Evolutionary conservation across 495 filamentous ascomycete species (phyloP).

Genomic region (Trichoderma erinaceum): DNA sequence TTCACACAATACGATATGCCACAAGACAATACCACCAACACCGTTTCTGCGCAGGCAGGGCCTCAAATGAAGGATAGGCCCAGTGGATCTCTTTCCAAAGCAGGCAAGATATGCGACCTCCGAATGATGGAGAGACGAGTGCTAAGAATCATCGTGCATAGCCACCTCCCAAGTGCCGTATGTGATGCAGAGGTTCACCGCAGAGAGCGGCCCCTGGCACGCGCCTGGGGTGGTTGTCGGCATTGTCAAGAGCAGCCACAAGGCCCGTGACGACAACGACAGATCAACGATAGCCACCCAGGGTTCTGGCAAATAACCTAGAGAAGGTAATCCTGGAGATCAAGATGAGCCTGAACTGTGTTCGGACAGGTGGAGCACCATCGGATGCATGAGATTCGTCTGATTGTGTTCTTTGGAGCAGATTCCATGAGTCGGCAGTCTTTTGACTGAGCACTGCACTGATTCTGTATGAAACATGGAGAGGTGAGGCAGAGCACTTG

Average conservation of each 20-base stretch:
- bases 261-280: background rate
- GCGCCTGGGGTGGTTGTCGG: background rate
- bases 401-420: too few relatives aligned
- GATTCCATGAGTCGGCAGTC: too few relatives aligned
- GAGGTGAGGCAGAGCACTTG: too few relatives aligned
- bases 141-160: background rate
- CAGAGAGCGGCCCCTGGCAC: background rate
- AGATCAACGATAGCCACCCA: background rate
- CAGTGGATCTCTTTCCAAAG: background rate
- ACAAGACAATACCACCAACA: background rate
- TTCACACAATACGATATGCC: background rate
- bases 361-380: too few relatives aligned
- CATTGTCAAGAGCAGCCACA: conserved; percentile 5
- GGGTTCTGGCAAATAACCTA: background rate
- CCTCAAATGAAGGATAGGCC: background rate
- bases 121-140: background rate
- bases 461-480: too few relatives aligned
- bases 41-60: background rate
- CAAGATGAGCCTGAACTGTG: background rate
- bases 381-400: background rate
- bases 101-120: background rate
- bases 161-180: conserved; percentile 2
- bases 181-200: background rate
- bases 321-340: background rate
- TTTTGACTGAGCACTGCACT: too few relatives aligned